Evolutionary conservation across 2,329 filamentous ascomycete genomes (phyloP).

Genomic region (Raffaelea arxii): DNA sequence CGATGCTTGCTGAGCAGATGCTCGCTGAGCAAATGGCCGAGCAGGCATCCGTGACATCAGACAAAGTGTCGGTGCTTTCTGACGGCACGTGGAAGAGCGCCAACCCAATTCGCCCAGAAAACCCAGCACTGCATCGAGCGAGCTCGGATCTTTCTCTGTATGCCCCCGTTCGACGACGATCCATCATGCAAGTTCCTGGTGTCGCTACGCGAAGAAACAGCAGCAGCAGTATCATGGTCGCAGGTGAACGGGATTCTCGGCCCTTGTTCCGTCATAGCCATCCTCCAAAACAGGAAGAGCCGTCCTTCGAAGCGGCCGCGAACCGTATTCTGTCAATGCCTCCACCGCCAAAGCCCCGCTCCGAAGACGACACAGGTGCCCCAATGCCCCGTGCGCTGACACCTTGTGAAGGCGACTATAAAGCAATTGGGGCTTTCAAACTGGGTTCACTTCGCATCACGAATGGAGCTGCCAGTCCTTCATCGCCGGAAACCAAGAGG

Average conservation of each 20-base stretch:
- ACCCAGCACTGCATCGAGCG: conserved; percentile 24
- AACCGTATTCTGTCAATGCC: conserved; percentile 15
- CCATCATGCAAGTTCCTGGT: conserved; percentile 37
- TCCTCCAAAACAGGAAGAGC: conserved; percentile 25
- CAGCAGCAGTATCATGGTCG: conserved; percentile 14
- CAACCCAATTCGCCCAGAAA: conserved; percentile 19
- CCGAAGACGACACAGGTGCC: conserved; percentile 6
- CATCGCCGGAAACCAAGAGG: conserved; percentile 6
- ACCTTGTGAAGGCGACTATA: conserved; percentile 46
- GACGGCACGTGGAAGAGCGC: conserved; percentile 27
- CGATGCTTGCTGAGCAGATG: conserved; percentile 26
- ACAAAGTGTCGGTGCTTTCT: conserved; percentile 22
- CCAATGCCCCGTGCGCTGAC: conserved; percentile 30
- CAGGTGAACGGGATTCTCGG: conserved; percentile 14
- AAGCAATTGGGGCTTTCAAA: conserved; percentile 51
- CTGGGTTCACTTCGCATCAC: conserved; percentile 53
- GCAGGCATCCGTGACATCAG: conserved; percentile 23
- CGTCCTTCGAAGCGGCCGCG: conserved; percentile 28
- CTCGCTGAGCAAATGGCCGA: conserved; percentile 22
- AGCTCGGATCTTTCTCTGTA: conserved; percentile 39
- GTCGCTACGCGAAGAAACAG: conserved; percentile 33
- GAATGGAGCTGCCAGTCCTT: conserved; percentile 46
- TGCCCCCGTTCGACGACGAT: conserved; percentile 37
- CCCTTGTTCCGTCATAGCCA: conserved; percentile 28
- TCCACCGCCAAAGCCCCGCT: conserved; percentile 8